Conservation (phyloP, 805 yeast genomes). For the Lachancea lanzarotensis region DNA sequence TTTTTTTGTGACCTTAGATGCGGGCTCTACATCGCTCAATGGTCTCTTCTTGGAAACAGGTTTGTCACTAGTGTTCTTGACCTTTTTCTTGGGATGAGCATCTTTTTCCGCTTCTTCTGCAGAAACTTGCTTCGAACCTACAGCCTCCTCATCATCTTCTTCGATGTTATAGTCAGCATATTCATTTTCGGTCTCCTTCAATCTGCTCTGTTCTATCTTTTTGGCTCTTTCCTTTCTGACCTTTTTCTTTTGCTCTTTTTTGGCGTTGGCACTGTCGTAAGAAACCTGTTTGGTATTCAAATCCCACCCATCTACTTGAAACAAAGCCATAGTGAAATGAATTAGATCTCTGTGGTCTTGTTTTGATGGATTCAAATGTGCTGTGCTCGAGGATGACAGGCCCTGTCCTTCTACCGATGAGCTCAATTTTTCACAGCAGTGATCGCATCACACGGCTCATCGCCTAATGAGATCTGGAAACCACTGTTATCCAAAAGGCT, state of each 20-base stretch:
- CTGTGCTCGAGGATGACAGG: not conserved
- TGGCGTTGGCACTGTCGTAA: conserved; percentile 34
- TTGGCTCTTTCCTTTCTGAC: conserved; percentile 19
- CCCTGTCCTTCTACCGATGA: not conserved
- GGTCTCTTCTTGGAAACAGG: conserved; percentile 3
- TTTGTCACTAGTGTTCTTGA: conserved; percentile 4
- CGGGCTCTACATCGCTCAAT: not conserved
- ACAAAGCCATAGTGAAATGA: conserved; percentile 49
- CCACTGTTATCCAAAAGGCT: too few relatives aligned
- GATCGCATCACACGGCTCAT: conserved; percentile 1
- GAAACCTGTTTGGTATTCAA: conserved; percentile 49
- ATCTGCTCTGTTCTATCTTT: conserved; percentile 14
- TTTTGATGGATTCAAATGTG: not conserved
- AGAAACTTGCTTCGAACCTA: not conserved
- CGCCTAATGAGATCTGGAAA: not conserved
- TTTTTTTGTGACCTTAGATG: conserved; percentile 3
- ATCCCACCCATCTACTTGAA: conserved; percentile 81
- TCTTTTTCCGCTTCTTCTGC: conserved; percentile 1
- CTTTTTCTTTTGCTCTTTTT: conserved; percentile 25
- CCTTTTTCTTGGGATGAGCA: too few relatives aligned
- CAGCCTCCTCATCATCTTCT: conserved; percentile 14
- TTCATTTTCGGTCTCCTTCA: conserved; percentile 6
- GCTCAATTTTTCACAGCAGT: conserved; percentile 1
- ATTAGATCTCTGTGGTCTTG: not conserved
- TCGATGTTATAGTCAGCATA: conserved; percentile 10